phyloP scores from a whole-genome alignment of 2,329 filamentous ascomycete species.

The Cercospora zeae-maydis region DNA sequence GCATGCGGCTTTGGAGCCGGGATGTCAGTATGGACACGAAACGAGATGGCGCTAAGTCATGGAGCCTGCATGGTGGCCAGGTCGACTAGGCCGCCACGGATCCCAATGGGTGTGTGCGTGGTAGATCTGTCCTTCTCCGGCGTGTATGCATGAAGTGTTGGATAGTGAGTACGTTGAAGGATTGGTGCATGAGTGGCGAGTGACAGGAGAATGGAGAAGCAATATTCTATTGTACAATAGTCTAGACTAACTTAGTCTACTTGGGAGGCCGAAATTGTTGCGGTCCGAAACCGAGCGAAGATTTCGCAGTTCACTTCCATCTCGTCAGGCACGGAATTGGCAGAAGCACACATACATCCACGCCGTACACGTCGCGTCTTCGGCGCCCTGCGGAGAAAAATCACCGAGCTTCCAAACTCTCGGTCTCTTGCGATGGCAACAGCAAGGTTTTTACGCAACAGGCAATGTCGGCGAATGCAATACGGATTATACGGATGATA shows the following conservation, averaged over 20 bases:
- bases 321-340: not conserved
- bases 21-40: not conserved
- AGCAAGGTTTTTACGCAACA: too few relatives aligned
- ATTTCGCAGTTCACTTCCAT: not conserved
- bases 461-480: too few relatives aligned
- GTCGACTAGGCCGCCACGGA: not conserved
- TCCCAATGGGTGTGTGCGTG: not conserved
- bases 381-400: too few relatives aligned
- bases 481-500: too few relatives aligned
- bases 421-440: too few relatives aligned
- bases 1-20: not conserved
- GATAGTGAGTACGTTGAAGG: not conserved
- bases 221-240: too few relatives aligned
- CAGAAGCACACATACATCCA: not conserved
- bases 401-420: too few relatives aligned
- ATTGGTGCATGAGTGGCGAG: too few relatives aligned
- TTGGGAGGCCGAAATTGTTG: not conserved
- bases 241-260: too few relatives aligned
- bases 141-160: not conserved
- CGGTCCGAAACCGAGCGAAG: not conserved
- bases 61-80: not conserved
- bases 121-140: not conserved
- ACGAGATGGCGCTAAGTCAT: not conserved
- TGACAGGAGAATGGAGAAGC: too few relatives aligned
- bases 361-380: not conserved